Base-by-base conservation (phyloP, 1,284 basidiomycete species). In the Taiwanofungus camphoratus region DNA sequence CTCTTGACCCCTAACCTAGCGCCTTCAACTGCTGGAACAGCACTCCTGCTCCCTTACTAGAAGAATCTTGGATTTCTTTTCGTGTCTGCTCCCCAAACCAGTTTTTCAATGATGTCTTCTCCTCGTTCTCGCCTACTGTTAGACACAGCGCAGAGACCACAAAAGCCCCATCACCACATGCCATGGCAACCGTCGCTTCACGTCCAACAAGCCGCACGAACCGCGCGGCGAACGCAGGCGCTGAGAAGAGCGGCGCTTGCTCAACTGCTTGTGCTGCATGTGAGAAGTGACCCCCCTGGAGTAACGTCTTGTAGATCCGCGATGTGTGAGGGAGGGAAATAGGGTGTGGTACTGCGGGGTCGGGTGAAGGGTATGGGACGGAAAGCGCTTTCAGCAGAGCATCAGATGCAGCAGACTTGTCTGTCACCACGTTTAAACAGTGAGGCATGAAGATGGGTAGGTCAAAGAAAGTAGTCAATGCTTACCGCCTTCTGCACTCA, bases 211-310 rank as follows among this genome's bases (percentile, higher is more conserved):
- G 59, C 15, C 68, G 58, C 18, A 87, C 68, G 58, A 91, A 87
- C 12, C 64, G 58, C 2, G 62, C 60, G 0, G 84, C 81, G 48
- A 92, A 85, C 1, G 60, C 60, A 2, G 61, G 56, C 1, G 85
- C 68, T 12, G 79, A 74, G 69, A 79, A 86, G 3, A 60, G 56
- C 1, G 65, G 52, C 1, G 70, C 61, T 15, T 66, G 63, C 5
- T 71, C 64, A 32, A 92, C 68, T 1, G 70, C 51, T 34, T 74
- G 73, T 2, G 77, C 74, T 0, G 71, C 60, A 33, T 79, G 80
- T 45, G 79, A 82, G 64, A 81, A 93, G 61, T 92, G 90, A 0
- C 91, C 91, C n/a, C 91, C 91, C 56, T 92, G 87, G 0, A 94
- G 71, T 9, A 93, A 76, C 1, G 79, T 82, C 63, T 94, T 93